phyloP scores from a whole-genome alignment of 495 filamentous ascomycete genomes.

The Jackrogersella minutella region DNA sequence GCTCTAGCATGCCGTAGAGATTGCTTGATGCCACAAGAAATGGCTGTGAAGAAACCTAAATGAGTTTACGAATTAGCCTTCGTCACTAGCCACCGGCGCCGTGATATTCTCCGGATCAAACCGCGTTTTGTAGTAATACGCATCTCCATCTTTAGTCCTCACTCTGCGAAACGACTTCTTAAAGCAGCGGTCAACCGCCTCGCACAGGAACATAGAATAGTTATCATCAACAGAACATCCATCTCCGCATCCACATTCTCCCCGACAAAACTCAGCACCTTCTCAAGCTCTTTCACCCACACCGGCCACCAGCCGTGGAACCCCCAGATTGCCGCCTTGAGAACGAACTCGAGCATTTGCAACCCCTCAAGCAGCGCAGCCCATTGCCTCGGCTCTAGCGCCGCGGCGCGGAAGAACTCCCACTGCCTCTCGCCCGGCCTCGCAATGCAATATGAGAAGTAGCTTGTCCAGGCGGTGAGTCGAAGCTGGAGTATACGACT shows the following conservation, averaged over 20 bases:
- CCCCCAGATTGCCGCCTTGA: slow-evolving; percentile 4
- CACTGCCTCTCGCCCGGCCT: slow-evolving; percentile 9
- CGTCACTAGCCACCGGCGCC: slow-evolving; percentile 3
- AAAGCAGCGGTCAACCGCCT: slow-evolving; percentile 24
- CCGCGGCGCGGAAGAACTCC: slow-evolving; percentile 15
- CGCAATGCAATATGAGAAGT: not conserved
- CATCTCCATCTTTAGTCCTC: slow-evolving; percentile 13
- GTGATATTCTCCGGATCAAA: slow-evolving; percentile 27
- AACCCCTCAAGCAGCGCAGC: slow-evolving; percentile 2
- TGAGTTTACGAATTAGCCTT: too few species aligned
- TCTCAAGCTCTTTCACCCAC: slow-evolving; percentile 17
- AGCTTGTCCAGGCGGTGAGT: not conserved
- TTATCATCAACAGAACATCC: slow-evolving; percentile 27
- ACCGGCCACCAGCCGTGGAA: not conserved
- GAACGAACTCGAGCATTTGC: not conserved
- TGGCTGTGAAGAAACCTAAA: too few species aligned
- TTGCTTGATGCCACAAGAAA: too few species aligned
- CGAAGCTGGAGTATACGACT: slow-evolving; percentile 2
- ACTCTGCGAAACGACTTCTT: slow-evolving; percentile 17
- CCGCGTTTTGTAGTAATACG: slow-evolving; percentile 11
- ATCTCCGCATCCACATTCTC: slow-evolving; percentile 15
- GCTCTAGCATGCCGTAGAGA: too few species aligned
- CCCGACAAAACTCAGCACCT: slow-evolving; percentile 15
- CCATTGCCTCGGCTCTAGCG: not conserved
- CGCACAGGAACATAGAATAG: slow-evolving; percentile 18